Conservation (phyloP, 1,284 basidiomycete species). For the Cryptococcus hybrid region DNA sequence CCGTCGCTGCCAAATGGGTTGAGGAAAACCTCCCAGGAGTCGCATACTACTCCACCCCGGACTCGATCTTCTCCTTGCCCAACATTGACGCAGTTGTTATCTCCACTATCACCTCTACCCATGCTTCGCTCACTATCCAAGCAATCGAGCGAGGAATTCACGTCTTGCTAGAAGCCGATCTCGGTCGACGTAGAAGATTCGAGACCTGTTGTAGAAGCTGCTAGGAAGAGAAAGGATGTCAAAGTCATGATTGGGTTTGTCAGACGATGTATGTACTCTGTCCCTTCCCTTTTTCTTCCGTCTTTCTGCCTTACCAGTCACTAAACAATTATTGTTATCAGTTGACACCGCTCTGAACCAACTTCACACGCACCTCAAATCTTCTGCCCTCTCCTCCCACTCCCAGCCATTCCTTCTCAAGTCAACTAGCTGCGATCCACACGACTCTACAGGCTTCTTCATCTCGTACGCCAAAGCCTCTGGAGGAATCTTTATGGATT, state of each 20-base stretch:
- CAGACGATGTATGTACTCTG: neutral
- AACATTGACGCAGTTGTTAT: neutral
- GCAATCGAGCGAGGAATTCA: neutral
- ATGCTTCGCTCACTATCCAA: neutral
- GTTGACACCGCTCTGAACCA: neutral
- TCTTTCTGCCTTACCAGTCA: neutral
- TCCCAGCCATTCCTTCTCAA: slow-evolving; percentile 15
- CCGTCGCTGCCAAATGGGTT: neutral
- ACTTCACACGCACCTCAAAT: neutral
- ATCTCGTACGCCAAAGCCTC: slow-evolving; percentile 16
- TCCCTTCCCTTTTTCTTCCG: neutral
- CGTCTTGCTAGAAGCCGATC: neutral
- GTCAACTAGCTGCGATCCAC: slow-evolving; percentile 17
- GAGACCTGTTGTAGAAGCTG: neutral
- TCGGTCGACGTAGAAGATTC: neutral
- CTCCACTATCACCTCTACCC: neutral
- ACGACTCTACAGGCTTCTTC: slow-evolving; percentile 6
- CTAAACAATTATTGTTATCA: neutral
- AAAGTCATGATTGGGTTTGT: slow-evolving; percentile 3
- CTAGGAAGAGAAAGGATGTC: neutral
- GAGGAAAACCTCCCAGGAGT: slow-evolving; percentile 10
- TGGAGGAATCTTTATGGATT: slow-evolving; percentile 26
- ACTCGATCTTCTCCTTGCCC: neutral
- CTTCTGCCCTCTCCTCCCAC: neutral
- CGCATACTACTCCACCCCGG: neutral